Percentiles rank a stretch among this genome's conserved stretches.
Evolutionary conservation across 2,329 filamentous ascomycete genomes (phyloP).

Genomic region (Leptographium wingfieldii): DNA sequence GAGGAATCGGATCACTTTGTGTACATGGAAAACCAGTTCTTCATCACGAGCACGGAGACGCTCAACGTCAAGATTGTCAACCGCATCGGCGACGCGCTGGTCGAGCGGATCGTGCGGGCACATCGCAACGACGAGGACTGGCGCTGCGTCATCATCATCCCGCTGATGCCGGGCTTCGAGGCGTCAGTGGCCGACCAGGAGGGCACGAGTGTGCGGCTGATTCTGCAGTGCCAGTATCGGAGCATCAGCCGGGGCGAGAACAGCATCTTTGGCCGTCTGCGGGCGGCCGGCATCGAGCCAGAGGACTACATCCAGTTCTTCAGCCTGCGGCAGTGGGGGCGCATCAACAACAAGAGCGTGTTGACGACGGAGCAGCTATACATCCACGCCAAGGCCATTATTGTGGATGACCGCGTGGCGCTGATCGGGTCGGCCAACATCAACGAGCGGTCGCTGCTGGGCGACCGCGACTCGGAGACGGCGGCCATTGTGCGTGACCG

Average conservation of each 20-base stretch:
- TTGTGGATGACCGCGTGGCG: slow-evolving; percentile 85
- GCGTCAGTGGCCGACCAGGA: slow-evolving; percentile 91
- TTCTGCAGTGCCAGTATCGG: slow-evolving; percentile 93
- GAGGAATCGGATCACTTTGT: slow-evolving; percentile 93
- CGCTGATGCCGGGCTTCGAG: slow-evolving; percentile 96
- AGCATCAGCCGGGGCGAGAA: slow-evolving; percentile 89
- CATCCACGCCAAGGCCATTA: slow-evolving; percentile 93
- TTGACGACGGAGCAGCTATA: slow-evolving; percentile 94
- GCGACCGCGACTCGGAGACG: slow-evolving; percentile 81
- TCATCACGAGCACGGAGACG: slow-evolving; percentile 84
- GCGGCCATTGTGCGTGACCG: slow-evolving; percentile 85
- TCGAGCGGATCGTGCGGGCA: slow-evolving; percentile 80
- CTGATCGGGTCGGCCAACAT: slow-evolving; percentile 98
- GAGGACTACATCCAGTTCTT: slow-evolving; percentile 96
- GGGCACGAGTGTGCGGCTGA: slow-evolving; percentile 84
- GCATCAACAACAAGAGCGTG: slow-evolving; percentile 68
- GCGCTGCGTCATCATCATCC: slow-evolving; percentile 82
- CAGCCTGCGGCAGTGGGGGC: slow-evolving; percentile 82
- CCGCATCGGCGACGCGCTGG: slow-evolving; percentile 84
- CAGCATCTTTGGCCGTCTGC: slow-evolving; percentile 81
- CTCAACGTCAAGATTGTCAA: slow-evolving; percentile 83
- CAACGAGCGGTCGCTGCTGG: slow-evolving; percentile 93
- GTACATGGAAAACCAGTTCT: slow-evolving; percentile 99
- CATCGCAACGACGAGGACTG: slow-evolving; percentile 76
- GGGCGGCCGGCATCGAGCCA: slow-evolving; percentile 70